phyloP scores from a whole-genome alignment of 2,329 filamentous ascomycete genomes.

The Penicillium sp. region DNA sequence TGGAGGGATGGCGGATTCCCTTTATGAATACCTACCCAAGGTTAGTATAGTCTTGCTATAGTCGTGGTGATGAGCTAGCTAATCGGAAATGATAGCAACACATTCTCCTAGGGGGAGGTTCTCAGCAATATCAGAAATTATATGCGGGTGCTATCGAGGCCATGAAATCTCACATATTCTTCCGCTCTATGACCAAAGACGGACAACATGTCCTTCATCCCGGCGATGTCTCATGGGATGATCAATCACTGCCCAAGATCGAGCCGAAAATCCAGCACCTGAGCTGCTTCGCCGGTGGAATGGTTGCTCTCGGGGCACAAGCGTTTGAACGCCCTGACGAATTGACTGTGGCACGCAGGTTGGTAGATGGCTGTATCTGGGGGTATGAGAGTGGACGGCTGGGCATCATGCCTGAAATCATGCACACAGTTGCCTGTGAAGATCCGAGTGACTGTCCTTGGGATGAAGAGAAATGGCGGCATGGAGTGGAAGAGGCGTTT shows the following conservation, averaged over 20 bases:
- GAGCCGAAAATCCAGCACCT: constrained; percentile 49
- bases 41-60: constrained; percentile 44
- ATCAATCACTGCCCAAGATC: constrained; percentile 20
- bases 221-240: constrained; percentile 31
- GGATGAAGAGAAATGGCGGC: constrained; percentile 27
- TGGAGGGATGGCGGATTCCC: constrained; percentile 54
- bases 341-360: constrained; percentile 45
- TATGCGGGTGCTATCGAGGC: constrained; percentile 52
- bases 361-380: constrained; percentile 56
- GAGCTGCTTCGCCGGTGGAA: constrained; percentile 53
- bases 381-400: constrained; percentile 47
- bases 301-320: constrained; percentile 51
- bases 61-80: neutral
- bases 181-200: constrained; percentile 47
- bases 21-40: constrained; percentile 58
- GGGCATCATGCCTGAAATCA: constrained; percentile 54
- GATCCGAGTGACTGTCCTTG: constrained; percentile 38
- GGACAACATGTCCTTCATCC: constrained; percentile 45
- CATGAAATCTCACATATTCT: constrained; percentile 45
- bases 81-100: constrained; percentile 25
- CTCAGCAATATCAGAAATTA: constrained; percentile 47
- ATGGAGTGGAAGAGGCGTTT: neutral
- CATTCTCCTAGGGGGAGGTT: constrained; percentile 38
- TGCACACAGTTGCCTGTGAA: constrained; percentile 41
- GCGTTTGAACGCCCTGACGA: constrained; percentile 50